Evolutionary conservation across 2,329 filamentous ascomycete genomes (phyloP), one percentile per base, ranked within the genome.

Genomic region (Colletotrichum australisinense): DNA sequence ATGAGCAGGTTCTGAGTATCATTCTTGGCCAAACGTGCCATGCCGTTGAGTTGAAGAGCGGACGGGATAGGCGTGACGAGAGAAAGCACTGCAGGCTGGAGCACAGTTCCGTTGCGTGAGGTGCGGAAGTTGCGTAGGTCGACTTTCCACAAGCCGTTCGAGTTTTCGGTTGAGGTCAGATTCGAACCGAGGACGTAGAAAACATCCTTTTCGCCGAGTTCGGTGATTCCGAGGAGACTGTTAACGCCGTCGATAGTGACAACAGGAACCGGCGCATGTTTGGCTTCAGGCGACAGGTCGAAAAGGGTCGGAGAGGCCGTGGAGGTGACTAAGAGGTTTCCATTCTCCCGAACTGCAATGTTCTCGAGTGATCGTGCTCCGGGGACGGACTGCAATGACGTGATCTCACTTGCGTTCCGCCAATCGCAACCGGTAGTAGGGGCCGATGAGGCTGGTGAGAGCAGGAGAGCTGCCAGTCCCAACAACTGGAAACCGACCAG

Each of bases 21-120:
- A 1, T 63, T 32, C 0, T 72, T 75, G 11, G 55, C 38, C 3
- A 79, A 69, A 2, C 69, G 72, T 4, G 71, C 65, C 73, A 79
- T 74, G 67, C 78, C 78, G 52, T 79, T 79, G 6, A 78, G 65
- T 2, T 76, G 67, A 11, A 53, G 22, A 3, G 74, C 66, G 4
- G 76, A 52, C 0, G 76, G 73, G 4, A 77, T 28, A 1, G 46
- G 35, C 1, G 75, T 75, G 2, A 75, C 63, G 57, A 72, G 38
- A 22, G 69, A 68, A 52, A 72, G 35, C 8, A 52, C 49, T 7
- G 69, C 63, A 7, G 69, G 26, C 6, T 52, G 46, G 4, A 3
- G 9, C 7, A 49, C 35, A 12, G 46, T 71, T 3, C 69, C 56
- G 49, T 68, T 63, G 30, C 2, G 57, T 14, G 57, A n/a, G 52